A percentile compares a stretch with the other conserved stretches of the same genome.
phyloP scores from a whole-genome alignment of 108 stramenopile species.

The Licmophora abbreviata region DNA sequence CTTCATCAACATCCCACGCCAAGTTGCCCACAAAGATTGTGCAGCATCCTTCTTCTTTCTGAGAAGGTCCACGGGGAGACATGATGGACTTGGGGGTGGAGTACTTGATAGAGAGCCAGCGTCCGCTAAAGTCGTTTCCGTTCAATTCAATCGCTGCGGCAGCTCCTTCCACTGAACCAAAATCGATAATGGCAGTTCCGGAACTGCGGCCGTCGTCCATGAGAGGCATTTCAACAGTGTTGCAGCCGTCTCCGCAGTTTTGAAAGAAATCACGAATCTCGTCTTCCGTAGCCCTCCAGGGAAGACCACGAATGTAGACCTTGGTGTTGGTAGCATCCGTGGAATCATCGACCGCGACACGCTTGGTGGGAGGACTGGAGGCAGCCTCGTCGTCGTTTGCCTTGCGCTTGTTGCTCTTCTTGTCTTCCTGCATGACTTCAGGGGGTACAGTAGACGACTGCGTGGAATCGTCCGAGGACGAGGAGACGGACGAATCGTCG shows the following conservation, averaged over 20 bases:
- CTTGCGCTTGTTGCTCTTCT: conserved; percentile 65
- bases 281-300: conserved; percentile 87
- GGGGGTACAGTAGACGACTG: conserved; percentile 32
- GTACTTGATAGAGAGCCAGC: conserved; percentile 88
- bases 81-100: conserved; percentile 51
- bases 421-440: conserved; percentile 12
- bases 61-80: conserved; percentile 39
- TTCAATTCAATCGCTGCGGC: conserved; percentile 78
- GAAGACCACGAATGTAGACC: conserved; percentile 87
- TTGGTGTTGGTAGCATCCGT: conserved; percentile 32
- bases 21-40: conserved; percentile 98
- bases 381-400: conserved; percentile 30
- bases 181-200: conserved; percentile 86
- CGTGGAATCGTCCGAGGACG: conserved; percentile 30
- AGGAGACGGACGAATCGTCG: conserved; percentile 21
- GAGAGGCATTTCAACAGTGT: conserved; percentile 74
- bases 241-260: conserved; percentile 64
- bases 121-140: conserved; percentile 83
- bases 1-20: conserved; percentile 92
- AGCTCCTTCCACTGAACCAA: conserved; percentile 46
- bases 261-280: conserved; percentile 88
- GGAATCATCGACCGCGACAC: conserved; percentile 19
- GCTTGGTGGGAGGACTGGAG: conserved; percentile 26
- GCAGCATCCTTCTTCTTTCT: conserved; percentile 78
- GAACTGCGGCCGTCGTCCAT: conserved; percentile 77